A percentile compares a stretch with the other conserved stretches of the same genome.
Evolutionary conservation across 169 alveolate species (phyloP).

Genomic region (Babesia gibsoni): DNA sequence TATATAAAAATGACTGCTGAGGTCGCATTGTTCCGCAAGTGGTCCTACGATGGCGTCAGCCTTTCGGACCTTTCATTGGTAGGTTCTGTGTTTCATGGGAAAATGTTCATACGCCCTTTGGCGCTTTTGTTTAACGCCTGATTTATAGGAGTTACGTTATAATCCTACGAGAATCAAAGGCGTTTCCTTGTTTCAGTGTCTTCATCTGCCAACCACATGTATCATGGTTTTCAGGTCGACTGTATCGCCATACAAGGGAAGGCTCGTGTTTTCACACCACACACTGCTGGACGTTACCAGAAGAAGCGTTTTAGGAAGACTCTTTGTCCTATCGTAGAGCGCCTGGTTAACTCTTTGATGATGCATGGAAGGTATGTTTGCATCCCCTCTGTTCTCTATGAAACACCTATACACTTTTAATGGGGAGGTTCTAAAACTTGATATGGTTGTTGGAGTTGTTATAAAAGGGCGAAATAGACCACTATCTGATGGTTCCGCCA

Average conservation of each 20-base stretch:
- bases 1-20: slow-evolving; percentile 74
- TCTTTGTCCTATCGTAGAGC: slow-evolving; percentile 98
- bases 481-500: not conserved
- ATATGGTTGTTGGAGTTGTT: not conserved
- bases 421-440: no score
- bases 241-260: slow-evolving; percentile 91
- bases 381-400: no score
- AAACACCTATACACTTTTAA: no score
- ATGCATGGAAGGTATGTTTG: slow-evolving; percentile 77
- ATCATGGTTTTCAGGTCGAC: slow-evolving; percentile 82
- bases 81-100: slow-evolving; percentile 21
- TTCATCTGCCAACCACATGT: no score
- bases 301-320: slow-evolving; percentile 98
- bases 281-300: slow-evolving; percentile 99
- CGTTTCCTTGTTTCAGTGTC: no score
- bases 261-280: slow-evolving; percentile 96
- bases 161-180: not conserved
- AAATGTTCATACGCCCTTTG: not conserved
- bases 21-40: slow-evolving; percentile 92
- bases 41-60: slow-evolving; percentile 95
- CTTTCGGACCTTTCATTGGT: slow-evolving; percentile 92
- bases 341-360: slow-evolving; percentile 91
- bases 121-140: not conserved
- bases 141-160: not conserved
- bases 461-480: not conserved